Evolutionary conservation across 768 basidiomycete species (phyloP).

Genomic region (Trametes punicea): DNA sequence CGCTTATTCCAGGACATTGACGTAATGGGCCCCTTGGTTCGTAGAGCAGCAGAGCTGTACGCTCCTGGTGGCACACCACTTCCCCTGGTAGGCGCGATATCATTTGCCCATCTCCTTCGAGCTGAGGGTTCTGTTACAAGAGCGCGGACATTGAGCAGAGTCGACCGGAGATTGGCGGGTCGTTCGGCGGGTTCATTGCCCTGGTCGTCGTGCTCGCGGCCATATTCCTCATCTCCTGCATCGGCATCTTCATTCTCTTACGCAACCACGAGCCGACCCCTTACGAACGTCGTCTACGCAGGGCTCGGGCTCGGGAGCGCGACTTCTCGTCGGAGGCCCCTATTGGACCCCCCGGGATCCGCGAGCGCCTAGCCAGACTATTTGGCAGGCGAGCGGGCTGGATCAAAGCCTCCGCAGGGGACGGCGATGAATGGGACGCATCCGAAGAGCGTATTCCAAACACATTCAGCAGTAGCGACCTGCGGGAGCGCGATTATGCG

Average conservation of each 20-base stretch:
- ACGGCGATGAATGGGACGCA: conserved; percentile 42
- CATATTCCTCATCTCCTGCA: conserved; percentile 51
- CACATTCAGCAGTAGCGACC: neutral
- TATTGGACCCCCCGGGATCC: conserved; percentile 27
- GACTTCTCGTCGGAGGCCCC: conserved; percentile 20
- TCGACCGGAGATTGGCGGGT: conserved; percentile 27
- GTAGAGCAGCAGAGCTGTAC: neutral
- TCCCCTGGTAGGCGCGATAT: conserved; percentile 2
- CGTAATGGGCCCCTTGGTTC: conserved; percentile 1
- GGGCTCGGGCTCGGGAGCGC: conserved; percentile 22
- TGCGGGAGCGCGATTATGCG: conserved; percentile 5
- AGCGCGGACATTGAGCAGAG: conserved; percentile 7
- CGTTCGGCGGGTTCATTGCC: conserved; percentile 52
- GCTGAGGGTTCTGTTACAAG: neutral
- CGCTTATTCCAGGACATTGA: conserved; percentile 4
- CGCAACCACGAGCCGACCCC: conserved; percentile 44
- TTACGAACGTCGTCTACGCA: conserved; percentile 28
- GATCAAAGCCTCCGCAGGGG: conserved; percentile 45
- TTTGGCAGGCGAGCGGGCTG: conserved; percentile 41
- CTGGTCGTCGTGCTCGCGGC: conserved; percentile 53
- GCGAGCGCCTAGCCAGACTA: conserved; percentile 27
- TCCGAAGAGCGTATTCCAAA: conserved; percentile 21
- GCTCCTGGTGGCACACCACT: conserved; percentile 1
- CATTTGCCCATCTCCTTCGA: neutral
- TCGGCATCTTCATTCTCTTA: conserved; percentile 55